These are phyloP conservation scores for Pseudogymnoascus sp. DNA, from an alignment of 2,329 filamentous ascomycete genomes.

Conservation along the genomic window DNA sequence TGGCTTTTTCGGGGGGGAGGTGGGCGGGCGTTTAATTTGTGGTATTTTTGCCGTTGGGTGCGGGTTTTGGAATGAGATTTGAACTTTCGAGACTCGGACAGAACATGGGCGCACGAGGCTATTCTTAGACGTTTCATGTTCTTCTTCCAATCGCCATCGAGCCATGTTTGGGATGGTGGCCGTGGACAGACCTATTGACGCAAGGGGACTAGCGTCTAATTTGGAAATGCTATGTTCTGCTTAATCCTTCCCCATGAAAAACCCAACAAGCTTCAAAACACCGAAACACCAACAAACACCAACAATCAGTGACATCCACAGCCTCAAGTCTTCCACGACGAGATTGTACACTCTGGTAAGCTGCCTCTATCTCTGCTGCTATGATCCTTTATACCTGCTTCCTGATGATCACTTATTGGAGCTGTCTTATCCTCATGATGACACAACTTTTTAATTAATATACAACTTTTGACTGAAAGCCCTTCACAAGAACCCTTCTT, in stretches of 20 bases:
- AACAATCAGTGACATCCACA: neutral
- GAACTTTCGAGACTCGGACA: conserved; percentile 8
- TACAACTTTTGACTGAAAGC: conserved; percentile 21
- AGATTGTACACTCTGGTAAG: neutral
- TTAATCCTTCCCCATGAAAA: neutral
- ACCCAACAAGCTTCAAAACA: neutral
- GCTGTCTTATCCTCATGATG: conserved; percentile 31
- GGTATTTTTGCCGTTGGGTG: neutral
- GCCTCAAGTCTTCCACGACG: neutral
- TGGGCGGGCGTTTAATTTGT: neutral
- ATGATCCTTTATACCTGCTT: neutral
- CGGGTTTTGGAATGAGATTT: conserved; percentile 9
- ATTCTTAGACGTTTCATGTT: conserved; percentile 8
- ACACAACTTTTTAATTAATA: conserved; percentile 23
- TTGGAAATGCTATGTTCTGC: neutral
- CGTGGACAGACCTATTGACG: neutral
- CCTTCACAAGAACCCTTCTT: neutral
- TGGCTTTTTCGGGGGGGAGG: neutral
- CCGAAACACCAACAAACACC: neutral
- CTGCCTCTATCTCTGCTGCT: neutral
- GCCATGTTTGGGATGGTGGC: neutral
- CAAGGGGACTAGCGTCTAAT: neutral
- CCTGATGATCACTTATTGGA: conserved; percentile 29
- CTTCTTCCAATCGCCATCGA: conserved; percentile 5
- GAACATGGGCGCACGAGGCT: conserved; percentile 2